Percentiles rank a stretch among this genome's conserved stretches.
These are phyloP conservation scores for Diaporthe vaccinii DNA, from an alignment of 2,329 filamentous ascomycete genomes.

Conservation along the genomic window DNA sequence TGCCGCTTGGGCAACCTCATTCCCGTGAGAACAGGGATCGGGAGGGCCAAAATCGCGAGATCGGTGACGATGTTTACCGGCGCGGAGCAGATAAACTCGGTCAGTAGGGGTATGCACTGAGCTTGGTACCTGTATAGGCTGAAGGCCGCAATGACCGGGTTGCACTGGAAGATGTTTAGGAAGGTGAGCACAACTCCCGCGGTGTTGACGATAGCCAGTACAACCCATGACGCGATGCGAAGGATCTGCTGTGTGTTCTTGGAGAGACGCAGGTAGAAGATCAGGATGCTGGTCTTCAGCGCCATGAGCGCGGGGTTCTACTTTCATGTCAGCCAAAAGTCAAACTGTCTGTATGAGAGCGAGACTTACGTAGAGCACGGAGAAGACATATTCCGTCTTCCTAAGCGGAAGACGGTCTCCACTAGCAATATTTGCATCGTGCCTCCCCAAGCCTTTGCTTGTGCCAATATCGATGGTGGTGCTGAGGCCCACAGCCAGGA, in stretches of 20 bases:
- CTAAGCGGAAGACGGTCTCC: conserved; percentile 67
- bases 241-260: conserved; percentile 83
- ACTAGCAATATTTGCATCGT: conserved; percentile 70
- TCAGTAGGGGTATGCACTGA: conserved; percentile 70
- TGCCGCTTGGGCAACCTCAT: conserved; percentile 89
- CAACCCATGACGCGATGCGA: conserved; percentile 84
- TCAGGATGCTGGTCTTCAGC: conserved; percentile 91
- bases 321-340: conserved; percentile 33
- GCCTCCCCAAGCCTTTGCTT: conserved; percentile 75
- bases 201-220: conserved; percentile 81
- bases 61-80: conserved; percentile 95
- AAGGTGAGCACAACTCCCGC: conserved; percentile 85
- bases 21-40: conserved; percentile 87
- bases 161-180: conserved; percentile 89
- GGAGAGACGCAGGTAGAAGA: conserved; percentile 89
- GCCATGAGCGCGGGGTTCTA: conserved; percentile 92
- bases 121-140: conserved; percentile 51
- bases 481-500: conserved; percentile 76
- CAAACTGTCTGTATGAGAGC: not conserved
- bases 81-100: conserved; percentile 79
- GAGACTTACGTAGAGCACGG: conserved; percentile 69
- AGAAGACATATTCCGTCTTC: conserved; percentile 73
- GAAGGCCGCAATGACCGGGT: conserved; percentile 80
- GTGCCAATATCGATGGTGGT: conserved; percentile 76
- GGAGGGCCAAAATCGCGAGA: conserved; percentile 86